Conservation (phyloP, 1,139 yeast species). For the Saccharomycopsis phalli region DNA sequence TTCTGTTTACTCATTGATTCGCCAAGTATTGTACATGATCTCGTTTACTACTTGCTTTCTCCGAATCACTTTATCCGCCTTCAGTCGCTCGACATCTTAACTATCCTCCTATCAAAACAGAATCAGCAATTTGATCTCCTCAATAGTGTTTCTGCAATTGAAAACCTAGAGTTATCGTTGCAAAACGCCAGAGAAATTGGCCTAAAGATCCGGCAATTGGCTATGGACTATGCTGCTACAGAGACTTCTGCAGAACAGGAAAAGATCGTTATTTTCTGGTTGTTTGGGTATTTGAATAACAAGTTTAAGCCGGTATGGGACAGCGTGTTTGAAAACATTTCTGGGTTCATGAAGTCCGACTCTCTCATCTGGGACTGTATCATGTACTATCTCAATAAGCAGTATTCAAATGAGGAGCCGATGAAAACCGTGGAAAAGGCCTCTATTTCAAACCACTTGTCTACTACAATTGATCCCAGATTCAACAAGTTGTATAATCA, state of each 20-base stretch:
- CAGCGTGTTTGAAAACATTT: constrained; percentile 56
- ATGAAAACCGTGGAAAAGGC: too few species aligned
- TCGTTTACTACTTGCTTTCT: constrained; percentile 27
- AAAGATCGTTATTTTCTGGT: constrained; percentile 41
- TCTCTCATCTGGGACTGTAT: constrained; percentile 51
- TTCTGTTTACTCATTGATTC: neutral
- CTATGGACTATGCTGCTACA: constrained; percentile 37
- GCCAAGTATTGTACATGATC: neutral
- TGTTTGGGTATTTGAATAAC: constrained; percentile 68
- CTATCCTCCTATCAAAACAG: constrained; percentile 27
- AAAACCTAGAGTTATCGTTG: constrained; percentile 61
- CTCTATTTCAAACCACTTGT: too few species aligned
- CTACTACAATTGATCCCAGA: constrained; percentile 23
- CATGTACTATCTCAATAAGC: constrained; percentile 29
- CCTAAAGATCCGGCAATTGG: constrained; percentile 58
- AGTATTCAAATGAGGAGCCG: constrained; percentile 2
- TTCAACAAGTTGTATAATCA: constrained; percentile 25
- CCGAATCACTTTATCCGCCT: constrained; percentile 43
- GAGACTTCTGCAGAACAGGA: constrained; percentile 22
- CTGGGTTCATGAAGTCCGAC: constrained; percentile 37
- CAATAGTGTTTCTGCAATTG: constrained; percentile 46
- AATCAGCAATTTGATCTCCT: constrained; percentile 28
- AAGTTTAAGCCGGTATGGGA: constrained; percentile 84
- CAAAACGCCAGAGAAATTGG: constrained; percentile 70
- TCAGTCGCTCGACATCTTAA: constrained; percentile 36